These are phyloP conservation scores for Blastobotrys persicus DNA, from an alignment of 1,139 yeast species.

Conservation along the genomic window DNA sequence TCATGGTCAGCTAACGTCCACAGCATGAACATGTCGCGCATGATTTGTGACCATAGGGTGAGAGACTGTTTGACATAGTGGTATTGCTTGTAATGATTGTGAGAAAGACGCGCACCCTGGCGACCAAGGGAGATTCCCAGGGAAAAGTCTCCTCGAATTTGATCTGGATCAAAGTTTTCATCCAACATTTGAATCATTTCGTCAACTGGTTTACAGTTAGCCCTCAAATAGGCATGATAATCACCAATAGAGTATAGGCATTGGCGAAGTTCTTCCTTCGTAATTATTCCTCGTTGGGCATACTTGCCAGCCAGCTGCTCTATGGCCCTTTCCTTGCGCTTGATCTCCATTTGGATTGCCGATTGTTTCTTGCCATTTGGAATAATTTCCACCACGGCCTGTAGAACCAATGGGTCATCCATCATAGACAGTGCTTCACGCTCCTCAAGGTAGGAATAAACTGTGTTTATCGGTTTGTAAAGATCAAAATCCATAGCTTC, in stretches of 20 bases:
- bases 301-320: slow-evolving; percentile 52
- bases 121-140: slow-evolving; percentile 62
- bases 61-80: slow-evolving; percentile 68
- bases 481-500: slow-evolving; percentile 69
- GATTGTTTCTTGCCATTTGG: slow-evolving; percentile 54
- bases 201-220: slow-evolving; percentile 62
- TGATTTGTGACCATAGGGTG: slow-evolving; percentile 67
- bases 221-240: slow-evolving; percentile 65
- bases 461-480: slow-evolving; percentile 65
- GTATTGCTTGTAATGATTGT: slow-evolving; percentile 64
- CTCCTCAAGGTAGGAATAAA: slow-evolving; percentile 47
- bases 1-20: slow-evolving; percentile 75
- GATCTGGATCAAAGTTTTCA: slow-evolving; percentile 46
- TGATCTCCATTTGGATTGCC: slow-evolving; percentile 54
- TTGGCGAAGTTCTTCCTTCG: slow-evolving; percentile 60
- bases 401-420: slow-evolving; percentile 53
- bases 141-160: slow-evolving; percentile 41
- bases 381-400: slow-evolving; percentile 63
- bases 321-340: slow-evolving; percentile 60
- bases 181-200: slow-evolving; percentile 57
- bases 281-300: slow-evolving; percentile 17
- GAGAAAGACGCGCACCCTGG: slow-evolving; percentile 66
- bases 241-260: slow-evolving; percentile 72
- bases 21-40: slow-evolving; percentile 67
- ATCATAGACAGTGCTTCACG: slow-evolving; percentile 42